These are phyloP conservation scores for Raddia guianensis DNA, from an alignment of 176 grass and related monocot species.

Conservation along the genomic window DNA sequence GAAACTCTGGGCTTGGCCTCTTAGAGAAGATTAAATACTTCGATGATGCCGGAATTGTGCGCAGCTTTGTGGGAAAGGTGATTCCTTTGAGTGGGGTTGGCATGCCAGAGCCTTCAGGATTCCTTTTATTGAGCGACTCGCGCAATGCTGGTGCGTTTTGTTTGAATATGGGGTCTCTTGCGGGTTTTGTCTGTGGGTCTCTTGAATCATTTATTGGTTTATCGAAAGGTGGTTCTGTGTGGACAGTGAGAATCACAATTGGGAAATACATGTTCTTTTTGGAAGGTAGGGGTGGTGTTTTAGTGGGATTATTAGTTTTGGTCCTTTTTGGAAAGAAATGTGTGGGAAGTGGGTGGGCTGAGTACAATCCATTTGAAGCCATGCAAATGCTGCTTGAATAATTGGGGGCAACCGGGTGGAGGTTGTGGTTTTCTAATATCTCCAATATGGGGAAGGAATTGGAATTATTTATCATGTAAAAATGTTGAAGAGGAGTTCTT, in stretches of 20 bases:
- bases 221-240: neutral
- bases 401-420: neutral
- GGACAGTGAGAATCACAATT: neutral
- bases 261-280: neutral
- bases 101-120: neutral
- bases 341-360: neutral
- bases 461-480: neutral
- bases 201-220: neutral
- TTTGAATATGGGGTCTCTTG: neutral
- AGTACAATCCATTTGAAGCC: neutral
- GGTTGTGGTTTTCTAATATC: slow-evolving; percentile 8
- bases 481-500: slow-evolving; percentile 2
- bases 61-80: neutral
- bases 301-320: neutral
- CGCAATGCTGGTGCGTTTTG: slow-evolving; percentile 14
- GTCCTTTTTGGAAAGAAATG: slow-evolving; percentile 20
- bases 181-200: neutral
- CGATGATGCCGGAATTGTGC: neutral
- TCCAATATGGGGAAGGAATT: neutral
- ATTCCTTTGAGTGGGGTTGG: neutral
- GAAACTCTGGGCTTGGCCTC: neutral
- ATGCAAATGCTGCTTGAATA: neutral
- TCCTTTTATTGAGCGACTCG: neutral
- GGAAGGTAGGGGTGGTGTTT: neutral
- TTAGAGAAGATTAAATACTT: neutral